Percentiles rank a stretch among this genome's conserved stretches.
phyloP scores from a whole-genome alignment of 2,329 filamentous ascomycete species.

The Truncatella angustata region DNA sequence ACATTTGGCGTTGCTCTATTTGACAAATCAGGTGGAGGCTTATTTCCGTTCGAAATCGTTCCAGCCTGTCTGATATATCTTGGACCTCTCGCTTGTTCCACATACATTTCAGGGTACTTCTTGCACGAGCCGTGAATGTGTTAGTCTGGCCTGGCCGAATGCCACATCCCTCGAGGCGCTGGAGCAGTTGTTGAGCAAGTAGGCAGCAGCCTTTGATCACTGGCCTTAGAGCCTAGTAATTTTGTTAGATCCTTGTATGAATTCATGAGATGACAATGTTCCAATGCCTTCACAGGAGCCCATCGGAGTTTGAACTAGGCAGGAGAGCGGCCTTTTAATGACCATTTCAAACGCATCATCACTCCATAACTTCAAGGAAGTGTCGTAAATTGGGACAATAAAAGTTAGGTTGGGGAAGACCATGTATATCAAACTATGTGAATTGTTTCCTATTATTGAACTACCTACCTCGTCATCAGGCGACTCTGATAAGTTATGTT shows the following conservation, averaged over 20 bases:
- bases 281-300: no score
- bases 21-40: slow-evolving; percentile 11
- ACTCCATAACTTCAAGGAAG: no score
- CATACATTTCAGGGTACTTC: slow-evolving; percentile 9
- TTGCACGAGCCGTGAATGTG: slow-evolving; percentile 12
- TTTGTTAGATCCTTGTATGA: background rate
- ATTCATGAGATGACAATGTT: no score
- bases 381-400: no score
- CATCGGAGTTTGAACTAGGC: no score
- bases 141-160: slow-evolving; percentile 9
- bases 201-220: slow-evolving; percentile 16
- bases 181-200: slow-evolving; percentile 14
- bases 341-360: no score
- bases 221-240: slow-evolving; percentile 13
- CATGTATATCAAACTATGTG: no score
- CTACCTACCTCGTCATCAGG: no score
- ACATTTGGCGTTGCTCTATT: slow-evolving; percentile 1
- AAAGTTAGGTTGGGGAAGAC: no score
- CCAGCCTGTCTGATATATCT: slow-evolving; percentile 13
- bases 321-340: no score
- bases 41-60: slow-evolving; percentile 15
- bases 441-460: no score
- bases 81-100: slow-evolving; percentile 19
- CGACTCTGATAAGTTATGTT: no score
- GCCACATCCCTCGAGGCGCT: slow-evolving; percentile 13